Evolutionary conservation across 2,329 filamentous ascomycete species (phyloP), one percentile per base, ranked within the genome.

Genomic region (Diaporthe humulicola): DNA sequence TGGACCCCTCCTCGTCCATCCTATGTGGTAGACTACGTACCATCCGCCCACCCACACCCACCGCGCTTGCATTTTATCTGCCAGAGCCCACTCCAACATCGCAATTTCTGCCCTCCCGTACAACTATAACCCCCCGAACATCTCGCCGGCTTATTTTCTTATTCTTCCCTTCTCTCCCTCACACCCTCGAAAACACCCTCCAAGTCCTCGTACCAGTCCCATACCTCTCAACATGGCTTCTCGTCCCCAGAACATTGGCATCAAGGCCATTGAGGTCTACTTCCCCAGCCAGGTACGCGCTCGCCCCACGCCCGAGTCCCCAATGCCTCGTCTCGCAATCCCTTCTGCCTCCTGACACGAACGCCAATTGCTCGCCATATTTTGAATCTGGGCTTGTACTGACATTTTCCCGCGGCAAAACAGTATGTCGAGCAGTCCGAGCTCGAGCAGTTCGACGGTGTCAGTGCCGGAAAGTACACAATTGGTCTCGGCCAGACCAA

Each of bases 181-280:
- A 40, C 58, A 28, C 19, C 30, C n/a, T 10, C 40, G 19, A 25
- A 52, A 61, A 33, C 60, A 10, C 56, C 28, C 60, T n/a, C 58
- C 25, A 17, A 30, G 28, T 56, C 56, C 58, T 60, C 78, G 56
- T n/a, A 54, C 25, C 54, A 28, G 50, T 50, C 70, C 10, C 17
- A 9, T 14, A 74, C 57, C 54, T 54, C 36, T 71, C 81, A 87
- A 76, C 75, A 96, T 95, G 93, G 90, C 93, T 83, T 84, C 92
- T 80, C 93, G 93, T 86, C 93, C 94, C 78, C 92, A 95, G 86
- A 96, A 96, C 87, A 93, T 97, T 85, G 94, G 94, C 90, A 95
- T 97, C 84, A 96, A 97, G 89, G 94, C 94, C 93, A 94, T 97
- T 85, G 94, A 97, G 85, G 91, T 97, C 83, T 97, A 97, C 86